phyloP scores from a whole-genome alignment of 78 protist species.

The Protostelium mycophagum region DNA sequence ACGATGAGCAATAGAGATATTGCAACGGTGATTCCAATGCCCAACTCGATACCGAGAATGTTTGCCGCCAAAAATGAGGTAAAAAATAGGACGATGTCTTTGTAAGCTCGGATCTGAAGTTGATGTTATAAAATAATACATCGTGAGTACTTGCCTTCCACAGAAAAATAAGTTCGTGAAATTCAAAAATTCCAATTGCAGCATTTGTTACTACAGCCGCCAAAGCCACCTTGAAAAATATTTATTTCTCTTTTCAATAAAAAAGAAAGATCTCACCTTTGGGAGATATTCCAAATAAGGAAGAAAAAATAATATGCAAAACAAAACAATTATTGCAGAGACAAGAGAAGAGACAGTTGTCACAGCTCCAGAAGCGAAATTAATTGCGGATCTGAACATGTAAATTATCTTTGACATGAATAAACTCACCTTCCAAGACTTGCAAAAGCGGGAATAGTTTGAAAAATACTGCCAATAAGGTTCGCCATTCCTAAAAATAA shows the following conservation, averaged over 20 bases:
- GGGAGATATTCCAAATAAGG: slow-evolving; percentile 33
- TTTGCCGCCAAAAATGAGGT: slow-evolving; percentile 31
- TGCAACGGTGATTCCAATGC: slow-evolving; percentile 43
- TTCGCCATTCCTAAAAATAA: slow-evolving; percentile 7
- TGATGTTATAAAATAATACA: too few species aligned
- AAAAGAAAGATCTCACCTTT: too few species aligned
- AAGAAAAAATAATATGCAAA: slow-evolving; percentile 43
- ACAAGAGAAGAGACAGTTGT: slow-evolving; percentile 40
- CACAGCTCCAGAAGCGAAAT: slow-evolving; percentile 40
- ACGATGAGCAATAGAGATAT: slow-evolving; percentile 53
- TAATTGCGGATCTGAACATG: slow-evolving; percentile 45
- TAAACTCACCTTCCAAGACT: slow-evolving; percentile 35
- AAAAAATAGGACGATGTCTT: slow-evolving; percentile 31
- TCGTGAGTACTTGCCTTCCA: slow-evolving; percentile 56
- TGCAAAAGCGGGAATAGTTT: slow-evolving; percentile 38
- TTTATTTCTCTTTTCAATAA: too few species aligned
- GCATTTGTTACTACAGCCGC: slow-evolving; percentile 48
- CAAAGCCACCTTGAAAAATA: slow-evolving; percentile 35
- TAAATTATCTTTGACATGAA: too few species aligned
- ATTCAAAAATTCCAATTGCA: slow-evolving; percentile 45
- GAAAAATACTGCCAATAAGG: slow-evolving; percentile 42
- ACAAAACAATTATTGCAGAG: slow-evolving; percentile 10
- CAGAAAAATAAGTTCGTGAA: slow-evolving; percentile 44
- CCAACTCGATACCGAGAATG: slow-evolving; percentile 51
- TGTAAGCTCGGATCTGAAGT: slow-evolving; percentile 1